These are phyloP conservation scores for Globomyces sp. DNA, from an alignment of 371 early-diverging fungal genomes.

Conservation along the genomic window DNA sequence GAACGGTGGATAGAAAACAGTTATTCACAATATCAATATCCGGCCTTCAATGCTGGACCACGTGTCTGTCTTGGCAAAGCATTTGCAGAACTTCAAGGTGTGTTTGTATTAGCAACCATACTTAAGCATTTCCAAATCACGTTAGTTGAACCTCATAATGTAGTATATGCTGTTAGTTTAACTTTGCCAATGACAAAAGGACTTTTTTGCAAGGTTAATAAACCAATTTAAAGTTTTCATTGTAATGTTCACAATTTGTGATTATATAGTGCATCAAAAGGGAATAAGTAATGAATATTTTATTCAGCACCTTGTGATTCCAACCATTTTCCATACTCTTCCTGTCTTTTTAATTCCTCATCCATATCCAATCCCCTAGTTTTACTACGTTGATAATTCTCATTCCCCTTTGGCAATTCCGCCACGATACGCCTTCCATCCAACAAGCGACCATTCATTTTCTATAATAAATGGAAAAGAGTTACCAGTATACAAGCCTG, in stretches of 20 bases:
- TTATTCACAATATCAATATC: slow-evolving; percentile 32
- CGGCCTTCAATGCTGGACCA: slow-evolving; percentile 65
- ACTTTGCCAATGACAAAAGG: slow-evolving; percentile 11
- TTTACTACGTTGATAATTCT: slow-evolving; percentile 58
- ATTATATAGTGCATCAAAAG: no score
- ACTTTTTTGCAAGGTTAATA: not conserved
- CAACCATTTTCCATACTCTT: slow-evolving; percentile 79
- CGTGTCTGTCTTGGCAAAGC: slow-evolving; percentile 59
- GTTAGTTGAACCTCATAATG: not conserved
- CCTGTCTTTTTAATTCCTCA: slow-evolving; percentile 70
- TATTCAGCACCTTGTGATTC: slow-evolving; percentile 46
- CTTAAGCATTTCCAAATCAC: slow-evolving; percentile 16
- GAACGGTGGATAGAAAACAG: slow-evolving; percentile 53
- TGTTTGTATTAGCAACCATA: slow-evolving; percentile 23
- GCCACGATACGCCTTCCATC: slow-evolving; percentile 81
- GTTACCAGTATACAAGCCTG: slow-evolving; percentile 74
- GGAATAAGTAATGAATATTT: not conserved
- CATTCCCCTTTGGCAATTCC: slow-evolving; percentile 76
- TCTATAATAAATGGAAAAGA: slow-evolving; percentile 37
- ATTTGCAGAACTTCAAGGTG: slow-evolving; percentile 38
- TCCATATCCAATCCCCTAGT: slow-evolving; percentile 45
- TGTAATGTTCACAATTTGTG: no score
- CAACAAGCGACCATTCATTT: slow-evolving; percentile 91
- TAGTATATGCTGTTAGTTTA: not conserved
- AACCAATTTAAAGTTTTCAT: no score